Base-by-base conservation (phyloP, 2,329 filamentous ascomycete species). In the Pseudocercospora fuligena region DNA sequence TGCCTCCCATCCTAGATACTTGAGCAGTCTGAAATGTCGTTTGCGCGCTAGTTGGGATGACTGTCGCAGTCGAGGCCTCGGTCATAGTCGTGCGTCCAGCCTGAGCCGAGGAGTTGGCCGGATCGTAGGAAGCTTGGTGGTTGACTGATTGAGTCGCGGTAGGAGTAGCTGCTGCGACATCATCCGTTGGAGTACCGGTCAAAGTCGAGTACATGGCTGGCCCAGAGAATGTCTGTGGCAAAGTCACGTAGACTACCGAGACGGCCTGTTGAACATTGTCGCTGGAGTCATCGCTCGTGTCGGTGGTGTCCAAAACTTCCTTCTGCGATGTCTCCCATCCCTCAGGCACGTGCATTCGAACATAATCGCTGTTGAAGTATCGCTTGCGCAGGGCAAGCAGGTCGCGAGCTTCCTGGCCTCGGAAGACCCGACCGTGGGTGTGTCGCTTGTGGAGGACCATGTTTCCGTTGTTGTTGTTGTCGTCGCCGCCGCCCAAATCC, bases 201-300 rank as follows among this genome's bases (percentile, higher is more conserved):
- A 74, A 56, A 53, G 75, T 78, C 9, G 72, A 71, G 60, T 76
- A 78, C 43, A 75, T 72, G 33, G 75, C 76, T 8, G 81, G 78
- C 36, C 40, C 40, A 43, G 40, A 19, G 16, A 43, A 43, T 16
- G 40, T 43, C 40, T 43, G 40, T 43, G 40, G n/a, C 40, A 43
- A 19, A 43, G 86, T 88, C 57, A 86, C 81, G 76, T 87, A 88
- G 63, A 88, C 82, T 27, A 85, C 77, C 4, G 77, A 78, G 23
- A 79, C 75, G 31, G 80, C 73, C 1, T 79, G 80, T 56, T 65
- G 47, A 14, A 29, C 49, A 36, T 7, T 23, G 33, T 58, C 56
- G 19, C 19, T 43, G 29, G 56, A 36, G 31, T 21, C 19, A 51
- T 51, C 46, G 12, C 33, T 36, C 46, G 46, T 21, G 43, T 27